Percentiles rank a stretch among this genome's conserved stretches.
phyloP scores from a whole-genome alignment of 768 basidiomycete genomes.

The Harrya chromipes region DNA sequence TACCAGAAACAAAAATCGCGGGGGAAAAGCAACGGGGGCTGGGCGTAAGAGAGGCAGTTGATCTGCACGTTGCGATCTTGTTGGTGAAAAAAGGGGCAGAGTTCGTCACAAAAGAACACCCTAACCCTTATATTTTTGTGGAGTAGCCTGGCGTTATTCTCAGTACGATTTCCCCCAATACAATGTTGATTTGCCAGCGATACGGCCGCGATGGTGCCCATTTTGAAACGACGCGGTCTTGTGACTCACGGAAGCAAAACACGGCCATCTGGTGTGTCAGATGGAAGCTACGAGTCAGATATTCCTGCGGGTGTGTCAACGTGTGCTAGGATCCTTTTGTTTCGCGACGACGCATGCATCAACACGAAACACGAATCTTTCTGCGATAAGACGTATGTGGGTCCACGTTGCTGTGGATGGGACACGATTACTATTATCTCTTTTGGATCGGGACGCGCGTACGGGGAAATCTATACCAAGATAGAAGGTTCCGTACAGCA shows the following conservation, averaged over 20 bases:
- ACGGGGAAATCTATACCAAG: neutral
- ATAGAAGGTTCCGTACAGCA: constrained; percentile 6
- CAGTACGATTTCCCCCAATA: constrained; percentile 1
- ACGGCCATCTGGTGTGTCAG: neutral
- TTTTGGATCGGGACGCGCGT: neutral
- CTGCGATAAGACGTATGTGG: constrained; percentile 16
- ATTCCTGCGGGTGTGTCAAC: neutral
- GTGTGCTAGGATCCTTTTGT: neutral
- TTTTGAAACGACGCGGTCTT: neutral
- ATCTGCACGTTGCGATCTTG: constrained; percentile 1
- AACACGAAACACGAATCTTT: constrained; percentile 9
- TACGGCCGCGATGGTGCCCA: constrained; percentile 2
- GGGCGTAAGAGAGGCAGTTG: neutral
- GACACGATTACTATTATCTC: neutral
- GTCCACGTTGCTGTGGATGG: constrained; percentile 23
- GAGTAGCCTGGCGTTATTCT: constrained; percentile 21
- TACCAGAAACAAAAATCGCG: neutral
- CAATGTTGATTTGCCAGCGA: constrained; percentile 8
- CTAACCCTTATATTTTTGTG: neutral
- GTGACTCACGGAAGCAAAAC: constrained; percentile 11
- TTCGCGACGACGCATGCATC: neutral
- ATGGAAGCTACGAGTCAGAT: neutral
- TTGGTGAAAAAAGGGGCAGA: neutral
- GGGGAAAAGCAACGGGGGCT: neutral
- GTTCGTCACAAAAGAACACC: constrained; percentile 2